Evolutionary conservation across 169 alveolate genomes (phyloP).

Genomic region (Eimeria maxima): DNA sequence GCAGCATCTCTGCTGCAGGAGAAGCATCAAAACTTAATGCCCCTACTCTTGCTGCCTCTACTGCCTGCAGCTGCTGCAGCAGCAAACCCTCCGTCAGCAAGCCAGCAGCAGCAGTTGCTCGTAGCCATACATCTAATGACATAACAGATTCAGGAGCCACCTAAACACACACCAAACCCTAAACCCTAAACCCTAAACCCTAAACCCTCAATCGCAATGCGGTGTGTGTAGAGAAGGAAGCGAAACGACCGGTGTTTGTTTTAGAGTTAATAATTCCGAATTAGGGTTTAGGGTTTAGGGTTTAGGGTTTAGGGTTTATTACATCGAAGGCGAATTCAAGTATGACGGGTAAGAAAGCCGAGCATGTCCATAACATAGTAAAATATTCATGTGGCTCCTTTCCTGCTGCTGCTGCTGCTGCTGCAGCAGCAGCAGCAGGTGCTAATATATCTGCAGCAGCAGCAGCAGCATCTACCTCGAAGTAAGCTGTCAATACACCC

Average conservation of each 20-base stretch:
- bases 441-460: slow-evolving; percentile 26
- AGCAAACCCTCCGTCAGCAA: not conserved
- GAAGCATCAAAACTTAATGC: not conserved
- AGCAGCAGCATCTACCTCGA: slow-evolving; percentile 30
- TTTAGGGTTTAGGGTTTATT: not conserved
- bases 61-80: slow-evolving; percentile 61
- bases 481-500: not conserved
- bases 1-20: not conserved
- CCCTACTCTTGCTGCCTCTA: not conserved
- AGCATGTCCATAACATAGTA: not conserved
- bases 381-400: not conserved
- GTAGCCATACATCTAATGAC: slow-evolving; percentile 47
- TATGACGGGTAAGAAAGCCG: not conserved
- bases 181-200: slow-evolving; percentile 15
- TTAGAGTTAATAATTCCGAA: not conserved
- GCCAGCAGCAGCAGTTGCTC: slow-evolving; percentile 36
- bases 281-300: slow-evolving; percentile 23
- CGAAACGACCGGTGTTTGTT: no score
- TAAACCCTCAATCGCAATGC: not conserved
- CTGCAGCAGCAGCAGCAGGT: slow-evolving; percentile 35
- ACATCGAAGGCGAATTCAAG: not conserved
- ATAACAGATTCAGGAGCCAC: slow-evolving; percentile 46
- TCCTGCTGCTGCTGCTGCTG: slow-evolving; percentile 11
- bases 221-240: no score
- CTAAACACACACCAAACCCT: slow-evolving; percentile 1